Percentiles rank a stretch among this genome's conserved stretches.
Conservation (phyloP, 345 rosid species). For the Combretum micranthum region DNA sequence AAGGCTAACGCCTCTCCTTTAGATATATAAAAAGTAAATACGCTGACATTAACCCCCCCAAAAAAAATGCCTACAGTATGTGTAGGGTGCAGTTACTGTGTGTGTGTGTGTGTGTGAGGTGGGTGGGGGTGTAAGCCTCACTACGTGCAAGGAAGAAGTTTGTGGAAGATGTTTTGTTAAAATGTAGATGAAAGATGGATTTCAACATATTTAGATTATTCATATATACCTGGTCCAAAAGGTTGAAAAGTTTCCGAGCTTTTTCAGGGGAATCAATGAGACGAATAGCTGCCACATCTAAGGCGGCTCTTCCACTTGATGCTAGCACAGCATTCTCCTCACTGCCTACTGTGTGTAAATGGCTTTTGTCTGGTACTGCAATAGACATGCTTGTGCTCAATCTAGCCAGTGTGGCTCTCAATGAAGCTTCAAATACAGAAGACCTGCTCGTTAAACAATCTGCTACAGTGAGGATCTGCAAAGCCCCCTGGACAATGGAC, state of each 20-base stretch:
- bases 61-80: too few relatives aligned
- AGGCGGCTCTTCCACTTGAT: slow-evolving; percentile 71
- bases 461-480: slow-evolving; percentile 92
- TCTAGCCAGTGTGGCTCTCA: slow-evolving; percentile 91
- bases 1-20: too few relatives aligned
- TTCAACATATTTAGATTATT: background rate
- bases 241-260: slow-evolving; percentile 75
- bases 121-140: too few relatives aligned
- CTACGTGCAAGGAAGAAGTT: too few relatives aligned
- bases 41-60: too few relatives aligned
- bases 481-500: slow-evolving; percentile 96
- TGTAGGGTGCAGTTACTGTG: too few relatives aligned
- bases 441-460: slow-evolving; percentile 96
- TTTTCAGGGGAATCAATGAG: slow-evolving; percentile 82
- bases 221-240: slow-evolving; percentile 69
- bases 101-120: too few relatives aligned
- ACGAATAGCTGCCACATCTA: slow-evolving; percentile 84
- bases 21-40: too few relatives aligned
- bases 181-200: too few relatives aligned
- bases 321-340: slow-evolving; percentile 46
- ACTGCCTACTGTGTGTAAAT: slow-evolving; percentile 34
- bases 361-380: slow-evolving; percentile 63
- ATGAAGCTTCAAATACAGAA: slow-evolving; percentile 87
- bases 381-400: slow-evolving; percentile 79
- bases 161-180: too few relatives aligned